Evolutionary conservation across 202 grass and related monocot species (phyloP), one percentile per base, ranked within the genome.

Genomic region (Schoenoplectus triqueter): DNA sequence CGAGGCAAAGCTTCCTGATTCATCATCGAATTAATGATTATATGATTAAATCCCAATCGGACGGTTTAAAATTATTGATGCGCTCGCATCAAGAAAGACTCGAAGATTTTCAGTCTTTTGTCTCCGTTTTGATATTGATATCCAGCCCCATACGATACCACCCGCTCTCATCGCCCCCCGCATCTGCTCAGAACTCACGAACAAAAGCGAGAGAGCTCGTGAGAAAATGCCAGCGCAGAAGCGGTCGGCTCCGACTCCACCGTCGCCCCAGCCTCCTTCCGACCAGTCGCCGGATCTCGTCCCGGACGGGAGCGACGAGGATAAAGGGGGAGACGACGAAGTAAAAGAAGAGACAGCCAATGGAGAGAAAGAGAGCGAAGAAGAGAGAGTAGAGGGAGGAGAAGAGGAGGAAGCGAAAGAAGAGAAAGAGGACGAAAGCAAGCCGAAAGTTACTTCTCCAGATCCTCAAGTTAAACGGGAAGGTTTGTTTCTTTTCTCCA

Each of bases 221-320:
- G 64, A 64, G 84, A 86, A 80, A 94, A 98, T 98, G 95, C 88
- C 92, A 40, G 89, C 89, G 78, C 95, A 98, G 74, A 98, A 95
- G 95, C 92, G 91, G 39, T 69, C 82, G 72, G 87, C 81, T 63
- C 46, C 90, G 0, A 64, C 68, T n/a, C 75, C 86, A 14, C 64
- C 56, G 18, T 67, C 82, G 74, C 74, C 74, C 1, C 21, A 78
- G 63, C 49, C 56, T 21, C 51, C 49, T 69, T 54, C 61, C 13
- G 31, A 42, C 21, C 41, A 18, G 50, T n/a, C 17, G n/a, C 82
- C 42, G 46, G 73, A 86, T 74, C 63, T 69, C 81, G 64, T 10
- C 9, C 14, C 62, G 6, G 81, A 83, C 10, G 64, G 80, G 20
- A 83, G 47, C 81, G 81, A 83, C 63, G 80, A 82, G 14, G 80